Evolutionary conservation across 2,329 filamentous ascomycete genomes (phyloP), one percentile per base, ranked within the genome.

Genomic region (Chaetomium globosum): DNA sequence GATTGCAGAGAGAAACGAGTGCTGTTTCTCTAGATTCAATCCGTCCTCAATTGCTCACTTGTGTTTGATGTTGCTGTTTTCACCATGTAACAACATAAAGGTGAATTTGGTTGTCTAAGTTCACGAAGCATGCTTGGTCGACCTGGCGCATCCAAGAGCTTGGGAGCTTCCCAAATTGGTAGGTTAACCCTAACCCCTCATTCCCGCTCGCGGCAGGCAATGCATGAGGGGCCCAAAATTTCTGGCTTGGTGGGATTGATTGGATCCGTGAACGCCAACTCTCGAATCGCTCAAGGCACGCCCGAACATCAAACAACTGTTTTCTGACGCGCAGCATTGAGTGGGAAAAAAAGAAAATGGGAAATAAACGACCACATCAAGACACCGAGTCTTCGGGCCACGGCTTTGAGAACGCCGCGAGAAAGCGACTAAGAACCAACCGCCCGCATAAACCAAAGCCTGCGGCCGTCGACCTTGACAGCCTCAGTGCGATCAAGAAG

Each of bases 401-500:
- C 52, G 66, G 63, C 49, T 31, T 30, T 36, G 61, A 65, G 23
- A 55, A 67, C n/a, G 60, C 65, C 66, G 39, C 66, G 65, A 63
- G 63, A 71, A 78, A 75, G 60, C 74, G 70, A 65, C 80, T 79
- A 66, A 61, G 49, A 53, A 63, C 57, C 55, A 63, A 60, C 65
- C 62, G 36, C 23, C 49, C 60, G 64, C 74, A 71, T 63, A 73
- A 71, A 31, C 63, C 64, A 61, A 82, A 79, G 70, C 78, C 75
- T 65, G 75, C 77, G 71, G 79, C 79, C 66, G 75, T 78, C 12
- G 82, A 79, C 67, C 78, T 81, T 36, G 80, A 80, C 57, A 81
- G 77, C 63, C 76, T 87, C 56, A 85, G 85, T 74, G 85, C 85
- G 72, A 81, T 90, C 59, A 93, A 90, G 78, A 90, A 90, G 77